These are phyloP conservation scores for Plasmodium cynomolgi DNA, from an alignment of 169 alveolate genomes.

Conservation along the genomic window DNA sequence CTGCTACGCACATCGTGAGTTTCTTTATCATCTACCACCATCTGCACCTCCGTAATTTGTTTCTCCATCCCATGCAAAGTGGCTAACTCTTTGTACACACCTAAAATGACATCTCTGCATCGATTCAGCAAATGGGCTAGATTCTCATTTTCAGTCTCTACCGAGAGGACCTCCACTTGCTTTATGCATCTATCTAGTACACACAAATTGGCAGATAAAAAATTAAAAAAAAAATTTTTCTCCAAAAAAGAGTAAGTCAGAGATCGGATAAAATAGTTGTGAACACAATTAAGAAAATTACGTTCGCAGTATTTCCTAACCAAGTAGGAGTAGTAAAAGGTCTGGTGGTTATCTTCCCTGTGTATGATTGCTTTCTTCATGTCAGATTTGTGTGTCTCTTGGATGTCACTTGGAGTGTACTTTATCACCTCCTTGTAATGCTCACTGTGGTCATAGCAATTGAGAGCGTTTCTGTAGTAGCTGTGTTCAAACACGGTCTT, in stretches of 20 bases:
- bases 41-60: background rate
- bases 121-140: background rate
- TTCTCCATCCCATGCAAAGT: background rate
- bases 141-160: slow-evolving; percentile 14
- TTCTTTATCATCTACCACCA: background rate
- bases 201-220: background rate
- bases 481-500: slow-evolving; percentile 28
- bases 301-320: slow-evolving; percentile 49
- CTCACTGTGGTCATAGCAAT: slow-evolving; percentile 11
- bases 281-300: slow-evolving; percentile 6
- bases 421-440: slow-evolving; percentile 10
- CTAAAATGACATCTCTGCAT: slow-evolving; percentile 1
- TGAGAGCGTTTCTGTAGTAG: slow-evolving; percentile 20
- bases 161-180: background rate
- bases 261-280: slow-evolving; percentile 13
- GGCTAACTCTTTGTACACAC: background rate
- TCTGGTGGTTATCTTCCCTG: background rate
- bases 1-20: background rate
- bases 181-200: slow-evolving; percentile 8
- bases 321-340: slow-evolving; percentile 33
- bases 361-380: background rate
- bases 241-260: slow-evolving; percentile 6
- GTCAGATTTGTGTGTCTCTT: background rate
- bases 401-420: background rate
- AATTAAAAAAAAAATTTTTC: background rate